Evolutionary conservation across 179 eudicot species (phyloP).

Genomic region (Spergularia azorica): DNA sequence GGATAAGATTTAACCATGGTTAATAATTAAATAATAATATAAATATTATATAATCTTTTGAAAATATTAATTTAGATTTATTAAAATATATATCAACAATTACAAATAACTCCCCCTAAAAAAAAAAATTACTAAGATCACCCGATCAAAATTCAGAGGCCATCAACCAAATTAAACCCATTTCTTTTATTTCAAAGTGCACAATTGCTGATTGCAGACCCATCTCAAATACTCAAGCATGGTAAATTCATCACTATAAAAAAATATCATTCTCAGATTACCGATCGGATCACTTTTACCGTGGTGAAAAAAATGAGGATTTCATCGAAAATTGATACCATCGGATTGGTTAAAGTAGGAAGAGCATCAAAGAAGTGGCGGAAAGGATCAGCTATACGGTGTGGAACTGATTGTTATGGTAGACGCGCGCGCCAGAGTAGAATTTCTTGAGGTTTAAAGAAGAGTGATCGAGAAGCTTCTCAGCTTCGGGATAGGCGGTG

Average conservation of each 20-base stretch:
- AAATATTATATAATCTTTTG: too few relatives aligned
- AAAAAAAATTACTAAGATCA: too few relatives aligned
- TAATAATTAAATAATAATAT: too few relatives aligned
- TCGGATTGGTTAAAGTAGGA: conserved; percentile 53
- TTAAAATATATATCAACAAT: too few relatives aligned
- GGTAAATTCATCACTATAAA: conserved; percentile 40
- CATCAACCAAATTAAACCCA: too few relatives aligned
- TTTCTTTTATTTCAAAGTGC: too few relatives aligned
- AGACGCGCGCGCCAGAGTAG: conserved; percentile 84
- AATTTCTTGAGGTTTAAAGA: conserved; percentile 64
- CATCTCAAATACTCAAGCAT: conserved; percentile 48
- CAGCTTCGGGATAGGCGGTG: conserved; percentile 86
- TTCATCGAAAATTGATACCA: conserved; percentile 71
- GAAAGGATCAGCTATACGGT: conserved; percentile 73
- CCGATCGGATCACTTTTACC: conserved; percentile 42
- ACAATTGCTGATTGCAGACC: too few relatives aligned
- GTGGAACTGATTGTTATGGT: conserved; percentile 55
- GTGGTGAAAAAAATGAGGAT: conserved; percentile 52
- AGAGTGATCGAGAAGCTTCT: conserved; percentile 60
- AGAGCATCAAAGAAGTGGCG: conserved; percentile 70
- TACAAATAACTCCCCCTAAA: too few relatives aligned
- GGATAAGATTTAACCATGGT: too few relatives aligned
- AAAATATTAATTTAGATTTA: too few relatives aligned
- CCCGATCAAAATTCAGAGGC: too few relatives aligned
- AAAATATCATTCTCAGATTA: conserved; percentile 57